Evolutionary conservation across 345 rosid species (phyloP).

Genomic region (Salix suchowensis): DNA sequence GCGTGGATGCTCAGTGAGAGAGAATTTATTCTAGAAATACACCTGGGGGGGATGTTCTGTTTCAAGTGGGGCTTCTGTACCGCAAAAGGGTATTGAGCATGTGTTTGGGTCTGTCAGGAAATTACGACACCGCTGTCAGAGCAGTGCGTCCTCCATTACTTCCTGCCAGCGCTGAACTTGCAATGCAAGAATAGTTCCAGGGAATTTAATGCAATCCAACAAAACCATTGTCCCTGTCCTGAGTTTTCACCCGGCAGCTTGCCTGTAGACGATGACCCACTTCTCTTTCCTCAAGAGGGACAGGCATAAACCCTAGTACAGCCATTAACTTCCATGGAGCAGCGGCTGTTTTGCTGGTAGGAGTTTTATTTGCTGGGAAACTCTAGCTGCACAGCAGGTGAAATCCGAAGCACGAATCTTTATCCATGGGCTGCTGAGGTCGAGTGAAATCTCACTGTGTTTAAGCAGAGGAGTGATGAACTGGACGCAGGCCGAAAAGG

Average conservation of each 20-base stretch:
- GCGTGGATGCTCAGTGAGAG: not conserved
- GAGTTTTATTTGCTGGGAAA: not conserved
- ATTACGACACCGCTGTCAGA: conserved; percentile 19
- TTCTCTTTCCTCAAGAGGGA: not conserved
- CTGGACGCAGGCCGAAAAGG: not conserved
- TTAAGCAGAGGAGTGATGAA: conserved; percentile 1
- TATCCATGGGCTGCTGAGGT: not conserved
- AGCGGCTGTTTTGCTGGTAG: not conserved
- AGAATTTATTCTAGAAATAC: conserved; percentile 10
- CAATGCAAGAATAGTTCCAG: conserved; percentile 31
- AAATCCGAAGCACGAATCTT: not conserved
- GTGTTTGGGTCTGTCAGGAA: conserved; percentile 38
- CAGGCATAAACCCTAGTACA: not conserved
- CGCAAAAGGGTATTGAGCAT: conserved; percentile 30
- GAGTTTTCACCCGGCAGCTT: not conserved
- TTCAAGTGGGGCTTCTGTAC: conserved; percentile 24
- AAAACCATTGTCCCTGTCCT: too few species aligned
- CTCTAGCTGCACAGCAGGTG: not conserved
- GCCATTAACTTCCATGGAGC: not conserved
- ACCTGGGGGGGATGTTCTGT: conserved; percentile 11
- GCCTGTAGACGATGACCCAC: not conserved
- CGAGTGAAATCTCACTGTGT: not conserved
- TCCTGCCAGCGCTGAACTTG: conserved; percentile 32
- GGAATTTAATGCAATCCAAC: conserved; percentile 21
- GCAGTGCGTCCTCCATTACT: conserved; percentile 15